Evolutionary conservation across 1,139 yeast species (phyloP).

Genomic region (Blastobotrys arbuscula): DNA sequence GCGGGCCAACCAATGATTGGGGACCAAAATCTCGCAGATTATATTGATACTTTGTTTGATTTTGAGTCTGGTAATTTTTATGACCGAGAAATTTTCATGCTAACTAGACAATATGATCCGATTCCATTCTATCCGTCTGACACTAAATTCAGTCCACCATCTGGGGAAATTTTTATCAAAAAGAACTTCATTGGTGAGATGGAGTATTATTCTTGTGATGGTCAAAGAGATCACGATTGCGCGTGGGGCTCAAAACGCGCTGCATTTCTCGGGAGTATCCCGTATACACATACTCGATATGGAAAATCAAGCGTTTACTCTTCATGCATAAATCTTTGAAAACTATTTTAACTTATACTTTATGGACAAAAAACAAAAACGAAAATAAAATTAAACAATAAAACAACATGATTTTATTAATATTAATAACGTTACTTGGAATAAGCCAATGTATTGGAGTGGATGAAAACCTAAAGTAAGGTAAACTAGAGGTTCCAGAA

Average conservation of each 20-base stretch:
- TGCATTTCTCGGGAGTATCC: conserved; percentile 3
- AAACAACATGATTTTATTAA: background rate
- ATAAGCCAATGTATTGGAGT: background rate
- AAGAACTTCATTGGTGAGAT: background rate
- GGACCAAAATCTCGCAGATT: conserved; percentile 4
- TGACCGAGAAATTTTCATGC: conserved; percentile 2
- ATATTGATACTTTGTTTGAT: conserved; percentile 4
- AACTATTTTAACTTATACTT: no score
- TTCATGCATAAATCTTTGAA: conserved; percentile 6
- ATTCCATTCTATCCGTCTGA: conserved; percentile 9
- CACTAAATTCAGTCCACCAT: background rate
- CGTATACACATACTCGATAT: conserved; percentile 10
- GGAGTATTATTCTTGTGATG: conserved; percentile 4
- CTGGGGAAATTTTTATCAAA: conserved; percentile 7
- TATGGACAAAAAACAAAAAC: no score
- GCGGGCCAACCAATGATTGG: conserved; percentile 10
- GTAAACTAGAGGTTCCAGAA: background rate
- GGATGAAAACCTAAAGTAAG: background rate
- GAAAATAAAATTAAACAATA: no score
- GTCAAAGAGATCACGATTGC: conserved; percentile 9
- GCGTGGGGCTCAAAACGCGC: conserved; percentile 1
- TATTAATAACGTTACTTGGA: background rate
- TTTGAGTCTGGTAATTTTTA: background rate
- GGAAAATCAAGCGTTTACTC: conserved; percentile 9
- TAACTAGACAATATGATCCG: conserved; percentile 10